Percentiles rank a stretch among this genome's conserved stretches.
phyloP scores from a whole-genome alignment of 179 eudicot species.

The Gypsophila paniculata region DNA sequence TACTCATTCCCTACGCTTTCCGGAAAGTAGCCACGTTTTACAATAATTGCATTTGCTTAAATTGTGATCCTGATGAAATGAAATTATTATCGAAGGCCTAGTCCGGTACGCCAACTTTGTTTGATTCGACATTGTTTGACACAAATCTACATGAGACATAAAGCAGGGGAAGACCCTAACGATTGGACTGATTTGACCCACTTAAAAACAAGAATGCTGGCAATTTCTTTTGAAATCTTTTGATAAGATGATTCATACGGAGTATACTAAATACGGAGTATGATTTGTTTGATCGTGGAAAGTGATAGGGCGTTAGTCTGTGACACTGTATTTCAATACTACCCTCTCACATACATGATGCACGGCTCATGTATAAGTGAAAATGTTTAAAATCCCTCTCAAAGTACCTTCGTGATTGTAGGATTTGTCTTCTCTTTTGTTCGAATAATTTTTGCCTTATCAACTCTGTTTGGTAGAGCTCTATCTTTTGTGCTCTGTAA shows the following conservation, averaged over 20 bases:
- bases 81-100: not conserved
- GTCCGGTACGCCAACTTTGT: not conserved
- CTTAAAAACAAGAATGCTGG: not conserved
- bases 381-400: too few species aligned
- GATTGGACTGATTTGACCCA: not conserved
- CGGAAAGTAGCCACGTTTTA: not conserved
- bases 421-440: not conserved
- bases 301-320: too few species aligned
- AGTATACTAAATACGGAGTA: not conserved
- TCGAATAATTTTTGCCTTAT: not conserved
- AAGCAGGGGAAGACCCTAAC: not conserved
- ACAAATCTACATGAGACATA: not conserved
- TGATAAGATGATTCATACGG: not conserved
- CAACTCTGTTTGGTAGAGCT: too few species aligned
- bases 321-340: too few species aligned
- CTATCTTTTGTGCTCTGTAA: not conserved
- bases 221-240: not conserved
- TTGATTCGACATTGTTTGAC: not conserved
- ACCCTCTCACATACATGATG: too few species aligned
- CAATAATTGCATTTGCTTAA: not conserved
- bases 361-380: not conserved
- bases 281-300: not conserved
- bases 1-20: not conserved
- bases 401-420: not conserved
- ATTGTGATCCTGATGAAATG: not conserved